Percentiles rank a stretch among this genome's conserved stretches.
Evolutionary conservation across 306 rosid species (phyloP).

Genomic region (Albizia julibrissin): DNA sequence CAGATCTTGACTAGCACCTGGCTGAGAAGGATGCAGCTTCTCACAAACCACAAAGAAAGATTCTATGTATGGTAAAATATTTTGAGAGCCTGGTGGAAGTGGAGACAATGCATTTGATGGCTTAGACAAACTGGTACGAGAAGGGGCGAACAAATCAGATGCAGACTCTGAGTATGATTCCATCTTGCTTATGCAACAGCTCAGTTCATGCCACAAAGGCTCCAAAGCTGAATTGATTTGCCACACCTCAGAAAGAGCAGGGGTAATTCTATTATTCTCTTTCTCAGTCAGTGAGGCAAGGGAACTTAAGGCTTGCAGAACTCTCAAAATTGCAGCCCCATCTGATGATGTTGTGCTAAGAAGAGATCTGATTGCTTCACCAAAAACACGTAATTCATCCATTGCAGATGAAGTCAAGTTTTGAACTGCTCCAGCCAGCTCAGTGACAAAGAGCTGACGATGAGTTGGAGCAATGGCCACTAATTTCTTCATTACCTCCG

Average conservation of each 20-base stretch:
- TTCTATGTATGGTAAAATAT: constrained; percentile 94
- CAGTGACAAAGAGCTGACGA: constrained; percentile 78
- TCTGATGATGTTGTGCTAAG: constrained; percentile 81
- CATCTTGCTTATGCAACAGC: constrained; percentile 92
- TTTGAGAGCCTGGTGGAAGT: constrained; percentile 96
- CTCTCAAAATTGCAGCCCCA: constrained; percentile 97
- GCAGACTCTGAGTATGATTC: constrained; percentile 84
- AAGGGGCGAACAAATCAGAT: constrained; percentile 57
- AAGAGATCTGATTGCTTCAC: constrained; percentile 80
- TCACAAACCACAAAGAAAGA: constrained; percentile 99
- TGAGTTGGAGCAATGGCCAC: constrained; percentile 92
- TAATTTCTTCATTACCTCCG: constrained; percentile 94
- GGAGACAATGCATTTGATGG: constrained; percentile 81
- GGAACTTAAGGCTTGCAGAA: constrained; percentile 92
- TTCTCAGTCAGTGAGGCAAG: constrained; percentile 69
- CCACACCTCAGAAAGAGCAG: constrained; percentile 77
- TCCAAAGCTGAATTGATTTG: constrained; percentile 87
- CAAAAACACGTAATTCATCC: constrained; percentile 73
- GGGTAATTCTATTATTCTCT: constrained; percentile 47
- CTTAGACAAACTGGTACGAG: constrained; percentile 59
- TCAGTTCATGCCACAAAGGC: constrained; percentile 93
- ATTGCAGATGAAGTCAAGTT: constrained; percentile 84
- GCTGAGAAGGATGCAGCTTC: constrained; percentile 86
- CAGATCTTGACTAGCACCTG: constrained; percentile 66
- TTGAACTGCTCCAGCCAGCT: constrained; percentile 82